Evolutionary conservation across 108 stramenopile genomes (phyloP).

Genomic region (Epithemia pelagica): DNA sequence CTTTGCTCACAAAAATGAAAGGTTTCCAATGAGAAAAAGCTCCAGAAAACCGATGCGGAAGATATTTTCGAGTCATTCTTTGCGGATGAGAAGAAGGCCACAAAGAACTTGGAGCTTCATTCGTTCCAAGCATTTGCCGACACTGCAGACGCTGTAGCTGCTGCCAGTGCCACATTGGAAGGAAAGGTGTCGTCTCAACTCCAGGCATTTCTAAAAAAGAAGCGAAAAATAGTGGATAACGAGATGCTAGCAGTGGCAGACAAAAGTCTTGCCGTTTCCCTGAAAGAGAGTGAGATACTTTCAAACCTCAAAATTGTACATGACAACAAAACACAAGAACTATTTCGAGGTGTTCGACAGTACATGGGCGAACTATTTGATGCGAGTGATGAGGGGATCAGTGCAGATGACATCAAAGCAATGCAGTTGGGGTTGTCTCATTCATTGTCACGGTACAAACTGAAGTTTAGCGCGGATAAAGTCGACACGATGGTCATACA

Average conservation of each 20-base stretch:
- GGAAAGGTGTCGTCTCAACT: conserved; percentile 90
- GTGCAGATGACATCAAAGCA: conserved; percentile 60
- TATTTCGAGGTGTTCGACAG: conserved; percentile 93
- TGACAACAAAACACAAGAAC: conserved; percentile 83
- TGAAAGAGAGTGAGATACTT: conserved; percentile 81
- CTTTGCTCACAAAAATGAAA: conserved; percentile 7
- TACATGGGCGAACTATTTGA: conserved; percentile 90
- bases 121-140: conserved; percentile 95
- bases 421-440: conserved; percentile 98
- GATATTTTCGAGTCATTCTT: conserved; percentile 89
- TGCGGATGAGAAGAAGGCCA: conserved; percentile 63
- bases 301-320: conserved; percentile 32
- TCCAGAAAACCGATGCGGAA: conserved; percentile 75
- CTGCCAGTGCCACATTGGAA: conserved; percentile 91
- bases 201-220: conserved; percentile 96
- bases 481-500: conserved; percentile 99
- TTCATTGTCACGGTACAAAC: conserved; percentile 95
- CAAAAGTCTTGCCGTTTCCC: conserved; percentile 73
- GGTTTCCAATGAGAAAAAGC: conserved; percentile 84
- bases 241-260: conserved; percentile 92
- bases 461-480: conserved; percentile 99
- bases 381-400: conserved; percentile 33
- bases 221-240: conserved; percentile 78
- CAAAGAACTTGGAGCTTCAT: conserved; percentile 72
- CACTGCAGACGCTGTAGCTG: conserved; percentile 96